A percentile compares a stretch with the other conserved stretches of the same genome.
phyloP scores from a whole-genome alignment of 2,329 filamentous ascomycete genomes.

The Arthrinium puccinioides region DNA sequence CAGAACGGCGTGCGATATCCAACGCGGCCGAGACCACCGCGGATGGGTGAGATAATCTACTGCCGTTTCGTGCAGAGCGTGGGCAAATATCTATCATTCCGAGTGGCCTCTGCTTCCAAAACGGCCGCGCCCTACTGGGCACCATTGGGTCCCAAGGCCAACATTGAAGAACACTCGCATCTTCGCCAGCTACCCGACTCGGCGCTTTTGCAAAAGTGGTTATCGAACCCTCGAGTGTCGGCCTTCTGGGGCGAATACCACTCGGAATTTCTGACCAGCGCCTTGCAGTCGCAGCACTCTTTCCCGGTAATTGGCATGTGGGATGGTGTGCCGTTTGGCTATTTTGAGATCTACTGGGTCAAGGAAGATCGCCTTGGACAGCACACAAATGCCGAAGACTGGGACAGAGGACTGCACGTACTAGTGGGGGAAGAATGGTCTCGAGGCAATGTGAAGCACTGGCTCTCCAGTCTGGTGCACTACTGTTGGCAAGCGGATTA shows the following conservation, averaged over 20 bases:
- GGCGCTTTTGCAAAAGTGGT: slow-evolving; percentile 71
- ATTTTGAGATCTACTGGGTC: slow-evolving; percentile 98
- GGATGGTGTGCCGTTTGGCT: slow-evolving; percentile 93
- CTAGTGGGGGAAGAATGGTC: slow-evolving; percentile 91
- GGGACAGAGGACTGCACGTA: slow-evolving; percentile 82
- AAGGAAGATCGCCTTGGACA: slow-evolving; percentile 79
- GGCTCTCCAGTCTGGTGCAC: slow-evolving; percentile 83
- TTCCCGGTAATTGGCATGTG: slow-evolving; percentile 91
- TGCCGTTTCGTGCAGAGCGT: slow-evolving; percentile 77
- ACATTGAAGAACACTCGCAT: slow-evolving; percentile 28
- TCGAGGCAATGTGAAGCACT: slow-evolving; percentile 70
- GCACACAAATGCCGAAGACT: slow-evolving; percentile 65
- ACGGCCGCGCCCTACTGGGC: slow-evolving; percentile 57
- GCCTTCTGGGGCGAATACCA: slow-evolving; percentile 74
- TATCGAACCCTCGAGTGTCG: slow-evolving; percentile 76
- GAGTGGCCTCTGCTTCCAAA: slow-evolving; percentile 66
- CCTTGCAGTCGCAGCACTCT: slow-evolving; percentile 62
- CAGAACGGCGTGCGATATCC: slow-evolving; percentile 79
- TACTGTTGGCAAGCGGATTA: slow-evolving; percentile 72
- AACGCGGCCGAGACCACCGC: slow-evolving; percentile 76
- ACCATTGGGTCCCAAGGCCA: slow-evolving; percentile 47
- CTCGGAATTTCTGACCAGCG: slow-evolving; percentile 58
- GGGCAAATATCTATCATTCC: slow-evolving; percentile 80
- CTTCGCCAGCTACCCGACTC: slow-evolving; percentile 42
- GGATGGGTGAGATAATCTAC: slow-evolving; percentile 89